These are phyloP conservation scores for Zarea fungicola DNA, from an alignment of 2,329 filamentous ascomycete species.

Conservation along the genomic window DNA sequence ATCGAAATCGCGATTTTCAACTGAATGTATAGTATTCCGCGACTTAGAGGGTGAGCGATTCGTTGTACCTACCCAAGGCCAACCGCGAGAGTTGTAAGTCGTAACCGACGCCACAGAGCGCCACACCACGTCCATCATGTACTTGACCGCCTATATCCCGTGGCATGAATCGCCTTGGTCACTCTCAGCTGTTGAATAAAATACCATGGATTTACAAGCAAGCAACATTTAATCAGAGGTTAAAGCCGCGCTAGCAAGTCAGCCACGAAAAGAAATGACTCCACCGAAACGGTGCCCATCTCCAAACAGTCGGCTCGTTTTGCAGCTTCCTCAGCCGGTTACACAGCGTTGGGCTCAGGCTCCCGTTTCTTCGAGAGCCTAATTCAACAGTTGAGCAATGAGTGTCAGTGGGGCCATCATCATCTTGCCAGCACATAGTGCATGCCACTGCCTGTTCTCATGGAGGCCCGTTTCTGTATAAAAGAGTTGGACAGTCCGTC, in stretches of 20 bases:
- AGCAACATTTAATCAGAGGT: neutral
- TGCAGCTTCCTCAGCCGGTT: neutral
- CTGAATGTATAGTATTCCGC: too few species aligned
- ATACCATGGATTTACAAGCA: neutral
- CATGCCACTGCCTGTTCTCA: neutral
- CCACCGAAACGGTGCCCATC: neutral
- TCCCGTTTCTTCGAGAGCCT: conserved; percentile 3
- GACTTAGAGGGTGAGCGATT: too few species aligned
- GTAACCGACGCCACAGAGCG: too few species aligned
- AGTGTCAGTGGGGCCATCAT: neutral
- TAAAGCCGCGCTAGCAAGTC: neutral
- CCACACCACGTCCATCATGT: too few species aligned
- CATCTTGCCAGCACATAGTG: conserved; percentile 10
- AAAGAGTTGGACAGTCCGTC: conserved; percentile 4
- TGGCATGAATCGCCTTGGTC: too few species aligned
- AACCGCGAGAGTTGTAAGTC: too few species aligned
- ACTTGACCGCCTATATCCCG: too few species aligned
- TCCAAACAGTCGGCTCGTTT: neutral
- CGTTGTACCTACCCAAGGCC: too few species aligned
- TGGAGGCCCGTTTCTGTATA: neutral
- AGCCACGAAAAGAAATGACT: neutral
- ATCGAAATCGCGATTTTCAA: neutral
- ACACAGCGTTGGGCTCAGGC: conserved; percentile 6
- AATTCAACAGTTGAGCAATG: neutral
- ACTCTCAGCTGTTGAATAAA: too few species aligned